A percentile compares a stretch with the other conserved stretches of the same genome.
phyloP scores from a whole-genome alignment of 495 filamentous ascomycete species.

The Lineolata rhizophorae region DNA sequence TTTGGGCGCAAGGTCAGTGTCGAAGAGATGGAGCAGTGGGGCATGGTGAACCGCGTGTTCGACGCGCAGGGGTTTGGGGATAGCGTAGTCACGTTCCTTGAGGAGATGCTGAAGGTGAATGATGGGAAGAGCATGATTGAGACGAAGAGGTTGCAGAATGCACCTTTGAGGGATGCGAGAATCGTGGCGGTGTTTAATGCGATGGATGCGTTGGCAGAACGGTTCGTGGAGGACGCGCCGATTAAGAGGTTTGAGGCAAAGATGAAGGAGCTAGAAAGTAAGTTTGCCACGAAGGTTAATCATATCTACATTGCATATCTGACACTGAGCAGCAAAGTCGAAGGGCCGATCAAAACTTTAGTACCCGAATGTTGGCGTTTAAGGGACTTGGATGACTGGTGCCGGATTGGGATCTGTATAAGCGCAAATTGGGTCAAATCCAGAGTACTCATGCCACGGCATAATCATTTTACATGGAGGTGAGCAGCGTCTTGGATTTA shows the following conservation, averaged over 20 bases:
- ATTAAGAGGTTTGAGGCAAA: conserved; percentile 14
- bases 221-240: conserved; percentile 18
- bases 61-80: conserved; percentile 9
- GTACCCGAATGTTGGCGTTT: conserved; percentile 9
- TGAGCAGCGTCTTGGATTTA: too few relatives aligned
- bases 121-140: conserved; percentile 20
- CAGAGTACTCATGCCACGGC: too few relatives aligned
- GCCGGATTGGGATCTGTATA: too few relatives aligned
- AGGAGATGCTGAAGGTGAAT: conserved; percentile 12
- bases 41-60: conserved; percentile 14
- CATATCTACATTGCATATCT: too few relatives aligned
- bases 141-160: conserved; percentile 19
- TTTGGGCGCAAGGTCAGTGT: conserved; percentile 14
- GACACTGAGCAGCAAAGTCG: too few relatives aligned
- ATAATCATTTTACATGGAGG: too few relatives aligned
- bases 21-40: conserved; percentile 7
- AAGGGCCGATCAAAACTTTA: too few relatives aligned
- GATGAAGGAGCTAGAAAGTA: conserved; percentile 10
- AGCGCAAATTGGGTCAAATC: too few relatives aligned
- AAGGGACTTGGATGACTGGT: too few relatives aligned
- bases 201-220: conserved; percentile 15
- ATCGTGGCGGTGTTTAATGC: conserved; percentile 14
- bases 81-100: conserved; percentile 11
- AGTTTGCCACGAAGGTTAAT: too few relatives aligned
- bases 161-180: conserved; percentile 10